A percentile compares a stretch with the other conserved stretches of the same genome.
These are phyloP conservation scores for Prunus salicina DNA, from an alignment of 306 rosid species.

Conservation along the genomic window DNA sequence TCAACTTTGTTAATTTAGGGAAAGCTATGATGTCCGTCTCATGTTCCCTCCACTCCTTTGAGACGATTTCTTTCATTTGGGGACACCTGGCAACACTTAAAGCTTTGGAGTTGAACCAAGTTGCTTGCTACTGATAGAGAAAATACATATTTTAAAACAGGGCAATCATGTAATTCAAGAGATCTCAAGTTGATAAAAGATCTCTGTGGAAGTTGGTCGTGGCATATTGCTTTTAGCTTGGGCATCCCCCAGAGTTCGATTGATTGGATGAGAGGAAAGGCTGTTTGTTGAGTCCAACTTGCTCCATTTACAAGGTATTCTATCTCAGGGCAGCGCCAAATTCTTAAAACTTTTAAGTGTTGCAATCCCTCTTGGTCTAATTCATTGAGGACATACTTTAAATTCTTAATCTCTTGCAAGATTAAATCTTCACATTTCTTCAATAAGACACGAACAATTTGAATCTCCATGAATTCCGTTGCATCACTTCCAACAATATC, in stretches of 20 bases:
- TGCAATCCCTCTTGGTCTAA: neutral
- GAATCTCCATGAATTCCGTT: neutral
- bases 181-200: neutral
- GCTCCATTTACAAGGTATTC: neutral
- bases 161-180: fast-evolving
- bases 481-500: fast-evolving
- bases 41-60: neutral
- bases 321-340: fast-evolving
- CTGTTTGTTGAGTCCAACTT: neutral
- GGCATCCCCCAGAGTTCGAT: fast-evolving
- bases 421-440: neutral
- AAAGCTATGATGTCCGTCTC: neutral
- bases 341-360: fast-evolving
- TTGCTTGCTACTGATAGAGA: neutral
- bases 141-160: fast-evolving
- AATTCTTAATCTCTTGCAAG: fast-evolving
- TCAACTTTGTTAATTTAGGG: neutral
- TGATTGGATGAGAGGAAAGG: neutral
- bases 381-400: neutral
- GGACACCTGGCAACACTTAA: neutral
- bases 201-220: neutral
- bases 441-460: neutral
- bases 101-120: neutral
- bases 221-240: neutral
- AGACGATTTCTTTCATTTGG: neutral